Evolutionary conservation across 225 moss, liverwort and hornwort species (phyloP).

Genomic region (Marchantia paleacea): DNA sequence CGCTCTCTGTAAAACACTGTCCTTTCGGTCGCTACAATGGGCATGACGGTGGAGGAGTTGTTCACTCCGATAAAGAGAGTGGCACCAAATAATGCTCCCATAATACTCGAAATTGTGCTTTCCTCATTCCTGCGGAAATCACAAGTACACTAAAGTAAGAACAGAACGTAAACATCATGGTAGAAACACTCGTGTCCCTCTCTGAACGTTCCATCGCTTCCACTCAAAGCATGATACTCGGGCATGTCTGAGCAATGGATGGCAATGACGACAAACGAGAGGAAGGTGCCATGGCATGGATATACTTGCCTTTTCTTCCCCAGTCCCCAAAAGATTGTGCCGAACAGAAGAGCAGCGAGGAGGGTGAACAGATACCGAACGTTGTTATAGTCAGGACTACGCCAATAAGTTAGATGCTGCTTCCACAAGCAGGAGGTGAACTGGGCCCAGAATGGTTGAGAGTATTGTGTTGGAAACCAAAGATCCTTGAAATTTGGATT

Average conservation of each 20-base stretch:
- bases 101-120: slow-evolving; percentile 11
- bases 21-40: slow-evolving; percentile 38
- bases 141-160: too few species aligned
- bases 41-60: slow-evolving; percentile 31
- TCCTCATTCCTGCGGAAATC: slow-evolving; percentile 3
- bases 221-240: not conserved
- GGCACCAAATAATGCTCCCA: slow-evolving; percentile 33
- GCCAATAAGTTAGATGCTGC: slow-evolving; percentile 83
- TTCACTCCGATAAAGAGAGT: slow-evolving; percentile 29
- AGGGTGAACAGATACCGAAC: slow-evolving; percentile 70
- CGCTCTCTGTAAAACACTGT: slow-evolving; percentile 43
- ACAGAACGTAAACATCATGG: not conserved
- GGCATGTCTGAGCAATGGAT: not conserved
- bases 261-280: not conserved
- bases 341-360: slow-evolving; percentile 64
- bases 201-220: not conserved
- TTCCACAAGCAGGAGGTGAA: slow-evolving; percentile 79
- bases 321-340: slow-evolving; percentile 79
- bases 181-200: not conserved
- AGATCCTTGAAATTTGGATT: slow-evolving; percentile 43
- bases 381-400: slow-evolving; percentile 80
- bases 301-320: slow-evolving; percentile 59
- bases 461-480: slow-evolving; percentile 58
- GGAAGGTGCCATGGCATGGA: not conserved
- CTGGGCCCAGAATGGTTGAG: slow-evolving; percentile 58